Evolutionary conservation across 768 basidiomycete genomes (phyloP), one percentile per base, ranked within the genome.

Genomic region (Rhodotorula taiwanensis): DNA sequence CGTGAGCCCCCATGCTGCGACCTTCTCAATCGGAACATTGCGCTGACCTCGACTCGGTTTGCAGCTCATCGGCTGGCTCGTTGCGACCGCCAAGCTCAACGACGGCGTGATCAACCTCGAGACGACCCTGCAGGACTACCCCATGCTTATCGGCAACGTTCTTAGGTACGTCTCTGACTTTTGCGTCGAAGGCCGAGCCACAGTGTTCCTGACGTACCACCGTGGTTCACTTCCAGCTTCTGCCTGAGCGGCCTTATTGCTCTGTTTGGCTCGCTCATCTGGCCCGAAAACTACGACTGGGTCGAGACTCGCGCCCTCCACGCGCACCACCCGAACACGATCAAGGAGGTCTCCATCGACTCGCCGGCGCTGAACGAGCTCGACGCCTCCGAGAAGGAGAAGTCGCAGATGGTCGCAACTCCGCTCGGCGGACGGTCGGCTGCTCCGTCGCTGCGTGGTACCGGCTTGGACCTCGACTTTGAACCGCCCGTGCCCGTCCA

Each of bases 71-170:
- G 86, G 86, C 13, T 97, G 93, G 93, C 80, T 97, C 42, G 88
- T 86, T 28, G 83, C 87, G 2, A 89, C 91, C 0, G 78, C 83
- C 27, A 78, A 79, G 16, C 77, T 89, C 44, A 88, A 93, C 75
- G 79, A 76, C 56, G 83, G 84, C 4, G 80, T 81, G 16, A 82
- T 95, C 72, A 86, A 83, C 60, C 86, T 94, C 36, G 80, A 75
- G 58, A 70, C 60, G 3, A 64, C 62, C 4, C 47, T 52, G 20
- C 25, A 78, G 25, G 81, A 83, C 73, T 79, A 79, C 59, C 49
- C 60, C 0, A 93, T 95, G 89, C 80, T 95, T 21, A 85, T 89
- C 0, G 92, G 92, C 4, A 92, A 93, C 76, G 77, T 94, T n/a
- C 85, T 85, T 3, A 84, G 89, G 4, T 88, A 93, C 67, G 86